Evolutionary conservation across 345 rosid genomes (phyloP).

Genomic region (Punica granatum): DNA sequence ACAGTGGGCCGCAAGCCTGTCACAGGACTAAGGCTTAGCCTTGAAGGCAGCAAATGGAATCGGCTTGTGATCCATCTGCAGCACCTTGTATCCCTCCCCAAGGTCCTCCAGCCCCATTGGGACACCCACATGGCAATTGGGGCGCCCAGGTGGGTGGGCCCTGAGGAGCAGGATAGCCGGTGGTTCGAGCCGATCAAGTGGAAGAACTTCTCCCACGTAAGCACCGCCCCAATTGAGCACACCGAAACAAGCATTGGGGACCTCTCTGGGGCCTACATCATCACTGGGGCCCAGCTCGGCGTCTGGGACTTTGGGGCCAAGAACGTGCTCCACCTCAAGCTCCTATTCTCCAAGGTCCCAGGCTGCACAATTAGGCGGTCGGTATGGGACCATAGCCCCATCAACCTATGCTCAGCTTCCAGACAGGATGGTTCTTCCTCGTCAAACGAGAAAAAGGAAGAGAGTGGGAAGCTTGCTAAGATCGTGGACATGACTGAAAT

Average conservation of each 20-base stretch:
- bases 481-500: slow-evolving; percentile 77
- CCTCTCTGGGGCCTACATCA: slow-evolving; percentile 88
- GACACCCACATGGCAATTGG: slow-evolving; percentile 90
- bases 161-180: slow-evolving; percentile 97
- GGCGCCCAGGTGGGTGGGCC: slow-evolving; percentile 98
- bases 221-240: slow-evolving; percentile 89
- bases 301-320: slow-evolving; percentile 93
- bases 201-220: slow-evolving; percentile 98
- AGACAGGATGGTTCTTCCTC: slow-evolving; percentile 52
- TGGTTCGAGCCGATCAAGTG: slow-evolving; percentile 98
- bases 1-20: slow-evolving; percentile 97
- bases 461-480: slow-evolving; percentile 55
- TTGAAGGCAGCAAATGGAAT: slow-evolving; percentile 85
- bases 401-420: slow-evolving; percentile 20
- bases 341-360: slow-evolving; percentile 91
- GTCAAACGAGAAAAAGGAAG: slow-evolving; percentile 63
- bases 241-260: slow-evolving; percentile 83
- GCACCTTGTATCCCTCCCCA: slow-evolving; percentile 92
- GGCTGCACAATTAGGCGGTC: slow-evolving; percentile 95
- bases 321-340: slow-evolving; percentile 77
- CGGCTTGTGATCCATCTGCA: slow-evolving; percentile 85
- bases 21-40: slow-evolving; percentile 77
- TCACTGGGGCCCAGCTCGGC: slow-evolving; percentile 94
- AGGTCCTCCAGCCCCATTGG: slow-evolving; percentile 94
- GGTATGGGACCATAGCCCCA: slow-evolving; percentile 91